A percentile compares a stretch with the other conserved stretches of the same genome.
phyloP scores from a whole-genome alignment of 768 basidiomycete species.

The Galerina marginata region DNA sequence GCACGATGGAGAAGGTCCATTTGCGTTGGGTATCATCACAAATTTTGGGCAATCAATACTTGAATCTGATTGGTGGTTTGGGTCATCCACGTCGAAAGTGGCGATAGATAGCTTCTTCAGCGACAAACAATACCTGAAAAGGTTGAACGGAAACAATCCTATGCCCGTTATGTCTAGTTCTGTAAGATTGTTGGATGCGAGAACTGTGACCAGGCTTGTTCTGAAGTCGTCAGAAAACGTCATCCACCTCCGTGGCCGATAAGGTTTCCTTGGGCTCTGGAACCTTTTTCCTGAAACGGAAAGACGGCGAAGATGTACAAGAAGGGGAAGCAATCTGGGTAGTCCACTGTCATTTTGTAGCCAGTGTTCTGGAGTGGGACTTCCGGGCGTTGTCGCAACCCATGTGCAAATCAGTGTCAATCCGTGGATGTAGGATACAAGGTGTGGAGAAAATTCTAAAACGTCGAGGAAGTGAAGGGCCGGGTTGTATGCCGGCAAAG shows the following conservation, averaged over 20 bases:
- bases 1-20: no score
- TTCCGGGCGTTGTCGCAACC: not conserved
- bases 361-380: not conserved
- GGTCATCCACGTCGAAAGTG: not conserved
- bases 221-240: not conserved
- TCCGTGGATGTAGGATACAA: conserved; percentile 4
- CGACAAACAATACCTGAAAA: not conserved
- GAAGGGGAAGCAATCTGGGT: not conserved
- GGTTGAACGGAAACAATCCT: not conserved
- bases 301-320: not conserved
- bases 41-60: not conserved
- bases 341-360: not conserved
- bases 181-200: not conserved
- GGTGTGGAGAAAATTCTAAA: conserved; percentile 3
- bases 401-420: conserved; percentile 6
- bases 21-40: not conserved
- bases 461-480: not conserved
- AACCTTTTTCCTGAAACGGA: not conserved
- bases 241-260: not conserved
- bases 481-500: not conserved
- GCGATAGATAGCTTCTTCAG: not conserved
- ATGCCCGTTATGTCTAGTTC: not conserved
- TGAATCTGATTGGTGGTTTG: not conserved
- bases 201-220: not conserved
- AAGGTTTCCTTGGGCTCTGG: no score